phyloP scores from a whole-genome alignment of 1,284 basidiomycete genomes.

The Tilletiopsis washingtonensis region DNA sequence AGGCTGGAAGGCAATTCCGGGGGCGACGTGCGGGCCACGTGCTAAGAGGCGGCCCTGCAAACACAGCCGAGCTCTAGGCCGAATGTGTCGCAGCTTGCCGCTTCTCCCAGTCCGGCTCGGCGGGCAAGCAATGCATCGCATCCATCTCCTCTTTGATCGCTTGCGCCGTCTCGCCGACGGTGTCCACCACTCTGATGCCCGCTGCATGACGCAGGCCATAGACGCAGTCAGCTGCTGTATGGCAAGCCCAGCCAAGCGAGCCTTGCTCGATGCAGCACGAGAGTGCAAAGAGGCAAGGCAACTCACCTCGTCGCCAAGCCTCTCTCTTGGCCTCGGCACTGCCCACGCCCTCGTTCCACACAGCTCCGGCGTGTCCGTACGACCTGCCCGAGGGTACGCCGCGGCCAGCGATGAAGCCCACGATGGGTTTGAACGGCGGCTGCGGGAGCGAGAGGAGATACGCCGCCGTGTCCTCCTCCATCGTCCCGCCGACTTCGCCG shows the following conservation, averaged over 20 bases:
- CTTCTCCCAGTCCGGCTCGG: too few relatives aligned
- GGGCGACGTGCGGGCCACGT: too few relatives aligned
- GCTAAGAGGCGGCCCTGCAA: too few relatives aligned
- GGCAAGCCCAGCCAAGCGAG: too few relatives aligned
- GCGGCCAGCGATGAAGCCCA: conserved; percentile 29
- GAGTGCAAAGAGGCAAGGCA: too few relatives aligned
- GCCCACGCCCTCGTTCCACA: conserved; percentile 24
- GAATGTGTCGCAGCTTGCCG: too few relatives aligned
- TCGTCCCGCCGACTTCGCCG: conserved; percentile 31
- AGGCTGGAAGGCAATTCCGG: too few relatives aligned
- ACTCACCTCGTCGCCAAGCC: conserved; percentile 13
- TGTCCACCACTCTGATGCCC: conserved; percentile 4
- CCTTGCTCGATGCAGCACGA: too few relatives aligned
- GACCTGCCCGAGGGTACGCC: conserved; percentile 26
- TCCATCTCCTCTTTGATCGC: conserved; percentile 6
- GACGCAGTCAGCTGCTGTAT: not conserved
- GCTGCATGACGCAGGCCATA: not conserved
- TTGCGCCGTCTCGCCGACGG: conserved; percentile 6
- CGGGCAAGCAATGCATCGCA: too few relatives aligned
- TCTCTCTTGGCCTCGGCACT: conserved; percentile 21
- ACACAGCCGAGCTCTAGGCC: too few relatives aligned
- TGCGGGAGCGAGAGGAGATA: conserved; percentile 13
- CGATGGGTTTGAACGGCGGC: conserved; percentile 24
- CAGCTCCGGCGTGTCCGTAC: conserved; percentile 33
- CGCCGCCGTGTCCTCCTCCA: conserved; percentile 33